Percentiles rank a stretch among this genome's conserved stretches.
Conservation (phyloP, 257 asterid species). For the Verbascum thapsus region DNA sequence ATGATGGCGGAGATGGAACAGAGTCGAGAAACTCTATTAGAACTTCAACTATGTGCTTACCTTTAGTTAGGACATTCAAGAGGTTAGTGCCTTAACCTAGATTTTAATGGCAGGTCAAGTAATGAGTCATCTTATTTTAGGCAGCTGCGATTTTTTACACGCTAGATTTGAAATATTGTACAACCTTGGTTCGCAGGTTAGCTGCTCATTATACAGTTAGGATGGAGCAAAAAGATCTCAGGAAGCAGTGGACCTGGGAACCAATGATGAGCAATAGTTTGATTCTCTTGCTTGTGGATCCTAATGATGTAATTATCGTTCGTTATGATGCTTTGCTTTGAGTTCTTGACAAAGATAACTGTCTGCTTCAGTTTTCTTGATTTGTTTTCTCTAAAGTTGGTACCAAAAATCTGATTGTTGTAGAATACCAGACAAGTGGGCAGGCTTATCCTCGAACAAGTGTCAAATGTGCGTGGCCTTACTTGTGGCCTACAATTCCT, state of each 20-base stretch:
- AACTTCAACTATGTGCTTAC: constrained; percentile 73
- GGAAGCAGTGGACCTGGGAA: constrained; percentile 95
- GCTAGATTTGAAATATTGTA: constrained; percentile 19
- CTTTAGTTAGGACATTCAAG: constrained; percentile 83
- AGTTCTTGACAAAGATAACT: constrained; percentile 16
- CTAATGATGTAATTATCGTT: constrained; percentile 70
- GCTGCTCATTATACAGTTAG: constrained; percentile 63
- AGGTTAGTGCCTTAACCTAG: constrained; percentile 53
- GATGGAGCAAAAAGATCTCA: constrained; percentile 72
- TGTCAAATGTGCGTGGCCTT: constrained; percentile 73
- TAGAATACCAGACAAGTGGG: constrained; percentile 84
- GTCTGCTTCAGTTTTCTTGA: constrained; percentile 10
- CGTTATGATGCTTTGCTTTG: constrained; percentile 25
- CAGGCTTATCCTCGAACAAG: constrained; percentile 83
- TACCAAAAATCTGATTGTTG: constrained; percentile 39
- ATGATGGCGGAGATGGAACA: constrained; percentile 84
- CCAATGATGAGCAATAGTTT: constrained; percentile 84
- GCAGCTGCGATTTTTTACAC: constrained; percentile 5
- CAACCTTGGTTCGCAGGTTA: constrained; percentile 62
- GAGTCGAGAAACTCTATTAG: constrained; percentile 73
- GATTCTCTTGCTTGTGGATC: constrained; percentile 90
- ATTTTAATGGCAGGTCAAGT: constrained; percentile 28
- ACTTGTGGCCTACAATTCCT: constrained; percentile 83
- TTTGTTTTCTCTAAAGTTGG: constrained; percentile 27
- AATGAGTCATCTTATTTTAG: constrained; percentile 8